Evolutionary conservation across 2,329 filamentous ascomycete species (phyloP), one percentile per base, ranked within the genome.

Genomic region (Didymella segeticola): DNA sequence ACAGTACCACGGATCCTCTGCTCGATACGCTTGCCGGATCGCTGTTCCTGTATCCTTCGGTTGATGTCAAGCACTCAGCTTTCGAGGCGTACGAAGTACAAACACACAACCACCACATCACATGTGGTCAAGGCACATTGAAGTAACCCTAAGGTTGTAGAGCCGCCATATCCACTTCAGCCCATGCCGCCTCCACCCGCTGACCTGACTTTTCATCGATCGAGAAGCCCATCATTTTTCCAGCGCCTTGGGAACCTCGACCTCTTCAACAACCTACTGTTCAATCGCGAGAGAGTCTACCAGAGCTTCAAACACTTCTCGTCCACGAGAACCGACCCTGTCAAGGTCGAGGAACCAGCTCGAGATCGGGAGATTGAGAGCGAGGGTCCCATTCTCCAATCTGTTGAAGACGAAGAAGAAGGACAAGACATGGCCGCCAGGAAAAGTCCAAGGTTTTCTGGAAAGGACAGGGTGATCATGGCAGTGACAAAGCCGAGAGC

Each of bases 181-280:
- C n/a, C n/a, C n/a, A n/a, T n/a, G n/a, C n/a, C n/a, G n/a, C n/a
- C n/a, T n/a, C n/a, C n/a, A n/a, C n/a, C n/a, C n/a, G n/a, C n/a
- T n/a, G n/a, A 17, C 5, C 19, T 19, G 7, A 14, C 4, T 1
- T 6, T 29, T 5, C 17, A 19, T 5, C 39, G 7, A n/a, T 7
- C 12, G 3, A 39, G 10, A n/a, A 33, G 27, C 6, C 29, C 36
- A 4, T 20, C 8, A 2, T 19, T 29, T 1, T 9, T 43, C 2
- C 36, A 39, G 9, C 37, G 37, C 14, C 43, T 56, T 5, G 29
- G 37, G 1, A 41, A 2, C 17, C 15, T 31, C 17, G 42, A 45
- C 4, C 20, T 41, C 2, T 31, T 48, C 12, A 33, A 54, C 22
- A 37, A 53, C 30, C 33, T 66, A 2, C 50, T 65, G 8, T 27